Conservation (phyloP, 192 early-diverging fungal species). For the Neocallimastix lanati region DNA sequence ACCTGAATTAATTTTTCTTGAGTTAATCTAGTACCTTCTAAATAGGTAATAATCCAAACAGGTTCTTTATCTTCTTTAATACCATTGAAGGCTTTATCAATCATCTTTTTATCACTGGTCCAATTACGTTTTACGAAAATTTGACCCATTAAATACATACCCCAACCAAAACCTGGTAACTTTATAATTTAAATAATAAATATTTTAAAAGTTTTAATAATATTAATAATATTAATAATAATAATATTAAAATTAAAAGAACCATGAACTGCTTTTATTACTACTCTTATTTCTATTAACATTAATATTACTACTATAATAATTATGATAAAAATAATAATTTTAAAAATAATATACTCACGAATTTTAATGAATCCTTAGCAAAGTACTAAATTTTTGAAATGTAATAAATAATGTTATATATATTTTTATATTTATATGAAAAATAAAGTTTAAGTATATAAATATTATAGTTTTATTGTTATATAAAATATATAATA, state of each 20-base stretch:
- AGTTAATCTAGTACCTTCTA: slow-evolving; percentile 6
- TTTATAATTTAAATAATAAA: neutral
- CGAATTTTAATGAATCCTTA: neutral
- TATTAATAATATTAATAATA: too few relatives aligned
- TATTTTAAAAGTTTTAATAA: too few relatives aligned
- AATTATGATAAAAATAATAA: too few relatives aligned
- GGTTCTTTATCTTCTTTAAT: slow-evolving; percentile 3
- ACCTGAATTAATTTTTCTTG: slow-evolving; percentile 5
- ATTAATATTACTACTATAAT: too few relatives aligned
- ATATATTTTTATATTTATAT: too few relatives aligned
- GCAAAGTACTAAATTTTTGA: neutral
- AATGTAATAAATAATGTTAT: too few relatives aligned
- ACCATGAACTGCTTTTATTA: too few relatives aligned
- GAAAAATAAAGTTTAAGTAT: too few relatives aligned
- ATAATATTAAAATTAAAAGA: too few relatives aligned
- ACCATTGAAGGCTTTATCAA: neutral
- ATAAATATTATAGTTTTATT: too few relatives aligned
- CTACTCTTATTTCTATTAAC: too few relatives aligned
- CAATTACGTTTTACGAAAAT: slow-evolving; percentile 6
- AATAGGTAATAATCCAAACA: slow-evolving; percentile 6
- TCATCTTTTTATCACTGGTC: slow-evolving; percentile 2
- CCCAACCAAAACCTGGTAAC: neutral
- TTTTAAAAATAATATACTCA: neutral
- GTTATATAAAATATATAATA: too few relatives aligned
- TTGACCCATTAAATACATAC: neutral